These are phyloP conservation scores for Torulaspora globosa DNA, from an alignment of 1,139 yeast genomes.

Conservation along the genomic window DNA sequence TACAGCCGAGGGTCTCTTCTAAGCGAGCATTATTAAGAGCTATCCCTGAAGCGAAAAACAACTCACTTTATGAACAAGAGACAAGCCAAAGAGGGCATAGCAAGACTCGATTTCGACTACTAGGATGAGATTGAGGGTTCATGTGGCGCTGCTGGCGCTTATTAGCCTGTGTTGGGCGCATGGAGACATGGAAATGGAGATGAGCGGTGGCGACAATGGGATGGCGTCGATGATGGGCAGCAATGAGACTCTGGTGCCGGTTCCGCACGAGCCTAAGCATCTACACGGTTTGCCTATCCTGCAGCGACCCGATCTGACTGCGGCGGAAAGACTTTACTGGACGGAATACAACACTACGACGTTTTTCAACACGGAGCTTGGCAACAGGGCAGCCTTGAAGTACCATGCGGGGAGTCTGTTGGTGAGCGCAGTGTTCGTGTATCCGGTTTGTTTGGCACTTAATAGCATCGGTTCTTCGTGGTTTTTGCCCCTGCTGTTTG, in stretches of 20 bases:
- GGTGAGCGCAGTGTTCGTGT: conserved; percentile 50
- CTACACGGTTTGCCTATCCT: conserved; percentile 76
- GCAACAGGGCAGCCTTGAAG: conserved; percentile 50
- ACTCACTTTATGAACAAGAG: not conserved
- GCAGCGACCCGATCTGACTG: conserved; percentile 54
- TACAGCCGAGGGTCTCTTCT: not conserved
- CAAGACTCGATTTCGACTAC: not conserved
- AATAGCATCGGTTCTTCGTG: conserved; percentile 55
- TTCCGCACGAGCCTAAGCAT: conserved; percentile 50
- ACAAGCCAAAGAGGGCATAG: not conserved
- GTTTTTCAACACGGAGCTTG: conserved; percentile 53
- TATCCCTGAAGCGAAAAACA: not conserved
- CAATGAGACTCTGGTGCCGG: conserved; percentile 27
- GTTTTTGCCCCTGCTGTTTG: conserved; percentile 54
- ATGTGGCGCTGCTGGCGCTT: not conserved
- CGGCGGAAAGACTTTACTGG: conserved; percentile 78
- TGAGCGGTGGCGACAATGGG: conserved; percentile 10
- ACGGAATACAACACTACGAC: conserved; percentile 75
- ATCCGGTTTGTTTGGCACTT: conserved; percentile 67
- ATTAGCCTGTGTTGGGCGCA: conserved; percentile 3
- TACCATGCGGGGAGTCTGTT: conserved; percentile 52
- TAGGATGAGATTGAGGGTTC: conserved; percentile 1
- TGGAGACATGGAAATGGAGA: conserved; percentile 24
- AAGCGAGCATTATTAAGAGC: not conserved
- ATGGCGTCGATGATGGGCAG: conserved; percentile 1